These are phyloP conservation scores for Penicillium lividum DNA, from an alignment of 495 filamentous ascomycete genomes.

Conservation along the genomic window DNA sequence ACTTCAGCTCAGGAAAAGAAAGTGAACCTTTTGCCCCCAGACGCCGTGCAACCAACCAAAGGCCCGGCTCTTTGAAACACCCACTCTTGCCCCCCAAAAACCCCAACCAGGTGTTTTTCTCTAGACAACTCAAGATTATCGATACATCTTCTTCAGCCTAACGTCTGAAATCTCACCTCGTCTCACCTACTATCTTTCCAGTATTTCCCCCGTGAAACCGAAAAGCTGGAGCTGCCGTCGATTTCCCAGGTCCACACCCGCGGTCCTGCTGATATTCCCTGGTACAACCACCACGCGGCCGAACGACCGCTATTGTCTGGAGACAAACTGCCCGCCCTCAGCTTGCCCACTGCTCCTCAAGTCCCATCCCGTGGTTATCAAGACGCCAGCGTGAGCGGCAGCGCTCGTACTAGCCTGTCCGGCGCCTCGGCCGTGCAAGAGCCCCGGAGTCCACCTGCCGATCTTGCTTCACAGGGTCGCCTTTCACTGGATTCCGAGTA, in stretches of 20 bases:
- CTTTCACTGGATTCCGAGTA: conserved; percentile 46
- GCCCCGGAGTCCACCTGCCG: conserved; percentile 37
- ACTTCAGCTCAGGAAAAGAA: no score
- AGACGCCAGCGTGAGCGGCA: conserved; percentile 35
- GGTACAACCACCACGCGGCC: conserved; percentile 71
- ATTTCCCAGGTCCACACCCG: conserved; percentile 88
- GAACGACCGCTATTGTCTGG: conserved; percentile 67
- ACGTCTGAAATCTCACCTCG: conserved; percentile 13
- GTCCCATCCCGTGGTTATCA: conserved; percentile 54
- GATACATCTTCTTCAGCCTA: conserved; percentile 24
- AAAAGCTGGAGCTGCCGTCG: conserved; percentile 98
- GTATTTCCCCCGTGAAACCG: conserved; percentile 61
- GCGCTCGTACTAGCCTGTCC: conserved; percentile 43
- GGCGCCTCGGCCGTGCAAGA: conserved; percentile 36
- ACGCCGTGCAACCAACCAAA: conserved; percentile 14
- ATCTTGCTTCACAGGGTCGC: conserved; percentile 39
- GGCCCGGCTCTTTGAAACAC: conserved; percentile 1
- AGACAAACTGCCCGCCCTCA: conserved; percentile 77
- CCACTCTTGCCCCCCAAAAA: conserved; percentile 6
- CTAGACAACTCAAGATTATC: no score
- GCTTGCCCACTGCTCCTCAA: conserved; percentile 65
- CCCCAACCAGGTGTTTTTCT: no score
- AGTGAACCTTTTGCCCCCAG: background rate
- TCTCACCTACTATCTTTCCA: conserved; percentile 33
- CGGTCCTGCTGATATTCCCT: conserved; percentile 77